phyloP scores from a whole-genome alignment of 176 grass and related monocot genomes.

The Raddia distichophylla region DNA sequence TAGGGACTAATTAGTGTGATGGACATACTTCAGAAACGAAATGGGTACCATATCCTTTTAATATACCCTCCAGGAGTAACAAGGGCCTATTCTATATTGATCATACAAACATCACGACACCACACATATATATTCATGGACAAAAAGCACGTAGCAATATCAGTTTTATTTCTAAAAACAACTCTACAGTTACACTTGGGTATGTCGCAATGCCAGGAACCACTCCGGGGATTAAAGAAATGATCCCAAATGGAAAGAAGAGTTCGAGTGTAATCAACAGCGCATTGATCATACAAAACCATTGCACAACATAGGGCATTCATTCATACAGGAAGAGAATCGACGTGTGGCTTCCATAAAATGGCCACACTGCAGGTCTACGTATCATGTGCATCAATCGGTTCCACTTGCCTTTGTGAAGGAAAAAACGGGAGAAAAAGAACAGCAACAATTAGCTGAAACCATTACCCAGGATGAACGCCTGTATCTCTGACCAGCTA shows the following conservation, averaged over 20 bases:
- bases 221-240: constrained; percentile 43
- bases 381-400: constrained; percentile 50
- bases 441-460: constrained; percentile 52
- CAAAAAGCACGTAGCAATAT: constrained; percentile 13
- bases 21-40: no score
- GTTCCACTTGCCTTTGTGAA: constrained; percentile 39
- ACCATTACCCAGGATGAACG: constrained; percentile 83
- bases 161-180: constrained; percentile 47
- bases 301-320: constrained; percentile 42
- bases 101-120: not conserved
- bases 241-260: constrained; percentile 35
- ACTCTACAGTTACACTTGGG: constrained; percentile 34
- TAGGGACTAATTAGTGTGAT: no score
- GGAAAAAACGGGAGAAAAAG: constrained; percentile 17
- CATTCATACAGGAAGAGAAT: constrained; percentile 35
- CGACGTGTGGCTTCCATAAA: constrained; percentile 81
- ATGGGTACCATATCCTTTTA: no score
- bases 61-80: not conserved
- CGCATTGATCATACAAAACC: constrained; percentile 45
- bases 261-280: constrained; percentile 36
- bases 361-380: constrained; percentile 65
- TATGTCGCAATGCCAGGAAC: constrained; percentile 34
- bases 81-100: not conserved
- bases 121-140: not conserved
- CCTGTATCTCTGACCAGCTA: constrained; percentile 90